A percentile compares a stretch with the other conserved stretches of the same genome.
These are phyloP conservation scores for Clonostachys rosea DNA, from an alignment of 2,329 filamentous ascomycete genomes.

Conservation along the genomic window DNA sequence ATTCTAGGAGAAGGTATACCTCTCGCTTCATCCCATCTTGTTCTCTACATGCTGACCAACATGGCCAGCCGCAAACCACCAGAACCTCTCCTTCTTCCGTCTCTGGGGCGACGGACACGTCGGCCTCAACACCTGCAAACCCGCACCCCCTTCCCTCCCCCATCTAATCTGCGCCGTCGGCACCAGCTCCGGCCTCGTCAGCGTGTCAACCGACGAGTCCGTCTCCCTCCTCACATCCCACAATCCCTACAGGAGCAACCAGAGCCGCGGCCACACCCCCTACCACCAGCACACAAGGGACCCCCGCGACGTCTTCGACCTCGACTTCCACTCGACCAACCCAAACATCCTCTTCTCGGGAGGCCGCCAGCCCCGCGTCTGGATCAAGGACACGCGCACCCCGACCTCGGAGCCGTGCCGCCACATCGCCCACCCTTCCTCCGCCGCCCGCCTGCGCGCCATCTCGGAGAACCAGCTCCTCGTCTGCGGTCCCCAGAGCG, in stretches of 20 bases:
- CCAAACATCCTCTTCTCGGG: constrained; percentile 44
- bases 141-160: constrained; percentile 29
- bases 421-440: constrained; percentile 20
- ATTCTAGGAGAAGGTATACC: constrained; percentile 25
- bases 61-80: constrained; percentile 22
- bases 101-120: constrained; percentile 17
- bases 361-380: constrained; percentile 40
- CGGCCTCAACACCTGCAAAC: constrained; percentile 30
- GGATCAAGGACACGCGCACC: constrained; percentile 37
- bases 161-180: constrained; percentile 39
- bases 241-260: background rate
- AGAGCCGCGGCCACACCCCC: constrained; percentile 4
- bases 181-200: constrained; percentile 40
- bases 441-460: constrained; percentile 44
- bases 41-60: background rate
- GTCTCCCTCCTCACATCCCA: constrained; percentile 25
- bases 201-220: constrained; percentile 20
- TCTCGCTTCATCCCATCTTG: background rate
- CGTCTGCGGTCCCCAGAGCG: constrained; percentile 42
- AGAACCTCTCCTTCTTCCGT: constrained; percentile 20
- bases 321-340: constrained; percentile 39
- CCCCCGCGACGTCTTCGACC: constrained; percentile 36
- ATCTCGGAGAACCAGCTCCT: constrained; percentile 45
- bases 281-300: constrained; percentile 3
- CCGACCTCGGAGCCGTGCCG: constrained; percentile 8